Evolutionary conservation across 164 flowering plant species (phyloP).

Genomic region (Umbilicus rupestris): DNA sequence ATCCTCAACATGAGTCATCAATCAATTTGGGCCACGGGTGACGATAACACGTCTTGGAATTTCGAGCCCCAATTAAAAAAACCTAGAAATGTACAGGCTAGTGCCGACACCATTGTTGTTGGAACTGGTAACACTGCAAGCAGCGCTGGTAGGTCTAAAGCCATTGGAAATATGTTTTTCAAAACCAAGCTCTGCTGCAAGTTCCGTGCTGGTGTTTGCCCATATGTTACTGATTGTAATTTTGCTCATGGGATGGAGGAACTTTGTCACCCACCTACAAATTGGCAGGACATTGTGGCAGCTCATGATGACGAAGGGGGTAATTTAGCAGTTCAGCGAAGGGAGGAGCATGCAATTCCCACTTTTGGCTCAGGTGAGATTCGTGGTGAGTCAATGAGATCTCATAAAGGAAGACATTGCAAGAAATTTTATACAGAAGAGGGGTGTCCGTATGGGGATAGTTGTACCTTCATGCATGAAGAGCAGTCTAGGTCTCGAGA

Average conservation of each 20-base stretch:
- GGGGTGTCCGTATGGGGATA: conserved; percentile 94
- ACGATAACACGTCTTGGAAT: too few species aligned
- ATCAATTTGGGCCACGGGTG: too few species aligned
- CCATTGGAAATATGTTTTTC: conserved; percentile 90
- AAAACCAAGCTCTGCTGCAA: conserved; percentile 95
- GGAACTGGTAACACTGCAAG: too few species aligned
- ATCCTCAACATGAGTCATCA: too few species aligned
- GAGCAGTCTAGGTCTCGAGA: conserved; percentile 85
- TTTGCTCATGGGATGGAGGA: conserved; percentile 93
- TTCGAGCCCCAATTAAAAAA: too few species aligned
- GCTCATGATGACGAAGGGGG: conserved; percentile 76
- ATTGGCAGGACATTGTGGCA: conserved; percentile 97
- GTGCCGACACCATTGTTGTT: too few species aligned
- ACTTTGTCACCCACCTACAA: conserved; percentile 82
- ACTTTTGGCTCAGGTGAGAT: conserved; percentile 35
- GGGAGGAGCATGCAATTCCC: conserved; percentile 91
- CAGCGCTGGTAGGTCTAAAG: conserved; percentile 53
- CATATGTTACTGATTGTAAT: conserved; percentile 82
- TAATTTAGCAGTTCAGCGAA: conserved; percentile 30
- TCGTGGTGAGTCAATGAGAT: conserved; percentile 56
- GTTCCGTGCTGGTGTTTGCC: conserved; percentile 83
- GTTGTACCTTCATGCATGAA: conserved; percentile 89
- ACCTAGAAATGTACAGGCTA: too few species aligned
- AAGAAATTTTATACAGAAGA: conserved; percentile 95
- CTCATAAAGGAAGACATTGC: conserved; percentile 85